Base-by-base conservation (phyloP, 148 eudicot species). In the Chenopodium suecicum region DNA sequence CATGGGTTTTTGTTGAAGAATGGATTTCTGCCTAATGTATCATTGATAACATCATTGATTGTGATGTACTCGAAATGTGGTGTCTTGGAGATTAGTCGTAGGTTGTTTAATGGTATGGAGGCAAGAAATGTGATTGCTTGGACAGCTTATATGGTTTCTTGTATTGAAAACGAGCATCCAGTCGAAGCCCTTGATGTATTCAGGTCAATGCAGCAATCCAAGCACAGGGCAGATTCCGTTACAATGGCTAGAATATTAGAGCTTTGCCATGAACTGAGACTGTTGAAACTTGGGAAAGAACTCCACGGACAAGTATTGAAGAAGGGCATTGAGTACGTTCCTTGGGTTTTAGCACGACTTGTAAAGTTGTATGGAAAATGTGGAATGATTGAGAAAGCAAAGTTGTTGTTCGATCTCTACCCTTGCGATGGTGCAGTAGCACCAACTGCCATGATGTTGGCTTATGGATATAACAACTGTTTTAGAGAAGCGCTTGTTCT, bases 1-100 rank as follows among this genome's bases (percentile, higher is more conserved):
- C 98, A 95, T 86, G 80, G 87, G 48, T 95, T 77, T 83, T 81
- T 87, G 66, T 77, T 95, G 52, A 95, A 90, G 79, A 86, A 92
- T 76, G 82, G 86, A 27, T 89, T 95, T 77, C 76, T 77, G 22
- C 92, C 91, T 37, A 86, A 88, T 73, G 88, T 95, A 46, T 90
- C 98, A n/a, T 82, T 95, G 27, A 32, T 80, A 65, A 93, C 97
- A 58, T 93, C 98, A 2, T 78, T 95, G 66, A 92, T 92, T 91
- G 91, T 90, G 86, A 91, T 95, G 98, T 95, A 95, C 85, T 89
- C 98, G 4, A 95, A 91, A 80, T 92, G 97, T 79, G 93, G 94
- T 41, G 78, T 74, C 32, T 77, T 89, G 62, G 88, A 85, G 4
- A 92, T 86, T 74, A 79, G 91, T 67, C 79, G 75, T 54, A 90